Evolutionary conservation across 768 basidiomycete genomes (phyloP).

Genomic region (Termitomyces heimii): DNA sequence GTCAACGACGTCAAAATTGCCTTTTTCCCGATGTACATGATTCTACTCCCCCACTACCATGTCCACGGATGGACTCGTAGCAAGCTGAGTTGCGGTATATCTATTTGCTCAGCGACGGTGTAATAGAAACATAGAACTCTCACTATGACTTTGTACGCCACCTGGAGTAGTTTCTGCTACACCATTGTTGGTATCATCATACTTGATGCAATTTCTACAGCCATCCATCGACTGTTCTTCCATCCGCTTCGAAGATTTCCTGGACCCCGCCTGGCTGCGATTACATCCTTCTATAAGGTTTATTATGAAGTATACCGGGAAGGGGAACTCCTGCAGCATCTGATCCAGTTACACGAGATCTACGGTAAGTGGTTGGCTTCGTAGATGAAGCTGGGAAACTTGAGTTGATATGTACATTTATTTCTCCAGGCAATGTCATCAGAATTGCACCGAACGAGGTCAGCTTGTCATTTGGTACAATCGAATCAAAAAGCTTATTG

Average conservation of each 20-base stretch:
- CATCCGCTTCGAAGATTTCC: slow-evolving; percentile 29
- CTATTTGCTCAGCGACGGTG: neutral
- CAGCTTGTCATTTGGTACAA: neutral
- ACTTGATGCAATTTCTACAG: slow-evolving; percentile 7
- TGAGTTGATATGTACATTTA: neutral
- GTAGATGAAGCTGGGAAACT: neutral
- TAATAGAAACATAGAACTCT: neutral
- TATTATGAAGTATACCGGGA: slow-evolving; percentile 29
- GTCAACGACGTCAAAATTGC: slow-evolving; percentile 7
- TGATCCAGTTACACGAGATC: slow-evolving; percentile 23
- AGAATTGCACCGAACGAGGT: slow-evolving; percentile 36
- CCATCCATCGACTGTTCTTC: slow-evolving; percentile 21
- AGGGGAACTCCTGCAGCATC: slow-evolving; percentile 25
- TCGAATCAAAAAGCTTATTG: neutral
- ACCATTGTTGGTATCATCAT: neutral
- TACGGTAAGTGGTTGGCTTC: slow-evolving; percentile 20
- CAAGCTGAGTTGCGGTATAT: slow-evolving; percentile 2
- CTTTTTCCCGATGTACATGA: slow-evolving; percentile 6
- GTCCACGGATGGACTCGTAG: slow-evolving; percentile 8
- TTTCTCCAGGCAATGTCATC: slow-evolving; percentile 26
- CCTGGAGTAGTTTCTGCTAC: neutral
- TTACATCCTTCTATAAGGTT: slow-evolving; percentile 24
- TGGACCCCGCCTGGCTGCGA: slow-evolving; percentile 27
- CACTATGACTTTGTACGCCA: neutral
- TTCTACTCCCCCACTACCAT: neutral